phyloP scores from a whole-genome alignment of 495 filamentous ascomycete species.

The Lophiostoma macrostomum region DNA sequence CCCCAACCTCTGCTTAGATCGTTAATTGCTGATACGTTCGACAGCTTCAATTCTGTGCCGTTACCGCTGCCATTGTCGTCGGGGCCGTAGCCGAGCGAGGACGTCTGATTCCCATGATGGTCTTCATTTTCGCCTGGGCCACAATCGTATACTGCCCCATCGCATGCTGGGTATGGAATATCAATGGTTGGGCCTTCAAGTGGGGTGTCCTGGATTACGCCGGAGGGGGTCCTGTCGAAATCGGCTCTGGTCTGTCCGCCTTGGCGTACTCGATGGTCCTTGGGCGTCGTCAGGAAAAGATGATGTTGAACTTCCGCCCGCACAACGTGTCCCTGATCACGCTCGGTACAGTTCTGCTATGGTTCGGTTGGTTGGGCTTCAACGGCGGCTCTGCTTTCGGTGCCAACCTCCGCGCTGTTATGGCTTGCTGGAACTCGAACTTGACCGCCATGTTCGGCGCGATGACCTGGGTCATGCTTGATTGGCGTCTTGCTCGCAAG shows the following conservation, averaged over 20 bases:
- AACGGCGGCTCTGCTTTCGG: conserved; percentile 98
- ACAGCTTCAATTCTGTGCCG: conserved; percentile 93
- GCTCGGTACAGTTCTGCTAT: conserved; percentile 90
- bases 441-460: conserved; percentile 84
- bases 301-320: conserved; percentile 86
- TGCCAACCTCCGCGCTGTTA: conserved; percentile 88
- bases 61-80: conserved; percentile 89
- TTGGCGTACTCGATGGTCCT: conserved; percentile 94
- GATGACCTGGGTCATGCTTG: conserved; percentile 86
- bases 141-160: conserved; percentile 96
- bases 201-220: conserved; percentile 97
- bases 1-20: not conserved
- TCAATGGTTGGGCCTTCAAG: conserved; percentile 87
- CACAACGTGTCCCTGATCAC: conserved; percentile 98
- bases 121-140: conserved; percentile 94
- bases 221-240: conserved; percentile 96
- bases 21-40: conserved; percentile 5
- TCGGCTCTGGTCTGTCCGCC: conserved; percentile 87
- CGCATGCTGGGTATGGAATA: conserved; percentile 93
- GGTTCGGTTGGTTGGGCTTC: conserved; percentile 99
- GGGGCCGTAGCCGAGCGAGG: conserved; percentile 92
- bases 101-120: conserved; percentile 89
- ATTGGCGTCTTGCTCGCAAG: conserved; percentile 92
- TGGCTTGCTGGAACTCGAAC: conserved; percentile 98
- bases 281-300: conserved; percentile 95